These are phyloP conservation scores for Aspergillus texensis DNA, from an alignment of 2,329 filamentous ascomycete species.

Conservation along the genomic window DNA sequence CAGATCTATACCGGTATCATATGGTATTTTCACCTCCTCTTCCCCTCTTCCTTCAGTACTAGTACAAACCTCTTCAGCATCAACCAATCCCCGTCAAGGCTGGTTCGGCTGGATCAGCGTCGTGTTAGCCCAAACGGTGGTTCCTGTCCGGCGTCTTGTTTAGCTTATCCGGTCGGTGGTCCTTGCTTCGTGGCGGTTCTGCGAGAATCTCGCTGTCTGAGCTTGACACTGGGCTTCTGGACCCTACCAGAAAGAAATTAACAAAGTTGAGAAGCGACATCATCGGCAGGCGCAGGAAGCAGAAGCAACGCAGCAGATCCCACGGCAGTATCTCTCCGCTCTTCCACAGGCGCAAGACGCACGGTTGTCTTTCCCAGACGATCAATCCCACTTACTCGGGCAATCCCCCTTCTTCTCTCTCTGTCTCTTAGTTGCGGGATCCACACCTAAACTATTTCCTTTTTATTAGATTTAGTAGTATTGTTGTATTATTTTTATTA, in stretches of 20 bases:
- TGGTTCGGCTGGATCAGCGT: constrained; percentile 16
- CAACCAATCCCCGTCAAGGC: constrained; percentile 15
- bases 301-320: constrained; percentile 16
- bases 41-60: constrained; percentile 1
- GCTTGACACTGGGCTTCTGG: constrained; percentile 19
- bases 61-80: not conserved
- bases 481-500: constrained; percentile 1
- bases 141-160: constrained; percentile 21
- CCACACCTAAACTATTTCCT: constrained; percentile 14
- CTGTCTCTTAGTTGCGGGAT: constrained; percentile 15
- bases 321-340: constrained; percentile 20
- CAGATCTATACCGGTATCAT: not conserved
- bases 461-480: constrained; percentile 8
- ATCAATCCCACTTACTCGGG: constrained; percentile 14
- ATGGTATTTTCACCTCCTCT: not conserved
- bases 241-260: constrained; percentile 12
- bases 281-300: not conserved
- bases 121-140: constrained; percentile 21
- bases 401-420: not conserved
- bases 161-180: constrained; percentile 24
- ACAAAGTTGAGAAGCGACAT: constrained; percentile 5
- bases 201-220: constrained; percentile 20
- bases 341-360: constrained; percentile 17
- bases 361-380: constrained; percentile 20
- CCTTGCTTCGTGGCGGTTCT: constrained; percentile 29